phyloP scores from a whole-genome alignment of 2,329 filamentous ascomycete genomes.

The Fusarium equiseti region DNA sequence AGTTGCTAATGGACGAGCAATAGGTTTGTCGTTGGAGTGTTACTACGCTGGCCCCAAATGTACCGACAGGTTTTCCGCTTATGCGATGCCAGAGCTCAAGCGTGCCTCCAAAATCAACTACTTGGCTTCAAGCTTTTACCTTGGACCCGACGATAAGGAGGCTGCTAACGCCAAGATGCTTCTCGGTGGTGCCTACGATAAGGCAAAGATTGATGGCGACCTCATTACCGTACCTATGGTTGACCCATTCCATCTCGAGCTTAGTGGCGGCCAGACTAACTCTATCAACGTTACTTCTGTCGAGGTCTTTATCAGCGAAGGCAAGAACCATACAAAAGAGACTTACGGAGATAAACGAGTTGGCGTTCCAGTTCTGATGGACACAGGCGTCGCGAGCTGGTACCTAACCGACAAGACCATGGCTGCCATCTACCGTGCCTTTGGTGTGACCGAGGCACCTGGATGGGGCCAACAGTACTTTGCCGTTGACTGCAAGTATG shows the following conservation, averaged over 20 bases:
- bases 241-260: fast-evolving
- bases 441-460: background rate
- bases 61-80: background rate
- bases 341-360: background rate
- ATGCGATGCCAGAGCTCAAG: background rate
- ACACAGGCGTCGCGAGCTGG: background rate
- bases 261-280: background rate
- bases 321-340: background rate
- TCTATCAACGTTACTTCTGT: background rate
- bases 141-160: background rate
- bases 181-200: background rate
- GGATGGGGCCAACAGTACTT: background rate
- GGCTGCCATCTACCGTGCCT: background rate
- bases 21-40: constrained; percentile 7
- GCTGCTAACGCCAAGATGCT: constrained; percentile 11
- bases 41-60: background rate
- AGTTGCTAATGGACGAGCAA: background rate
- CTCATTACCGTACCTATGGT: constrained; percentile 10
- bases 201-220: constrained; percentile 1
- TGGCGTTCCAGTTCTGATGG: background rate
- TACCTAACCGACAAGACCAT: constrained; percentile 6
- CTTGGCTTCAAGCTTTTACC: background rate
- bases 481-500: constrained; percentile 2
- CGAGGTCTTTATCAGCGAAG: background rate
- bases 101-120: constrained; percentile 12